Percentiles rank a stretch among this genome's conserved stretches.
These are phyloP conservation scores for Amauroascus verrucosus DNA, from an alignment of 2,329 filamentous ascomycete genomes.

Conservation along the genomic window DNA sequence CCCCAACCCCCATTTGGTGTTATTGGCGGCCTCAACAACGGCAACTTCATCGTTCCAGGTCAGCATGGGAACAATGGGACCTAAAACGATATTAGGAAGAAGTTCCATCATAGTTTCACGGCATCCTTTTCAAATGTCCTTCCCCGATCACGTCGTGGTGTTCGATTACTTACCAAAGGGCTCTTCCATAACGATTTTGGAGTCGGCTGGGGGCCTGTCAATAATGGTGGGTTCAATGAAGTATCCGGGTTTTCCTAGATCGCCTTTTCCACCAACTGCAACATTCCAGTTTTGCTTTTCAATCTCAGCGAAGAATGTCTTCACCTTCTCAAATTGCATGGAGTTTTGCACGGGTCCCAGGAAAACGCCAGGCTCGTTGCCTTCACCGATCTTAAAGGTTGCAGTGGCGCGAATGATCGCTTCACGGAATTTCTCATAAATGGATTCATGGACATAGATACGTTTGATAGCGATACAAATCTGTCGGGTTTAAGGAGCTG, in stretches of 20 bases:
- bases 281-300: constrained; percentile 45
- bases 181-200: constrained; percentile 49
- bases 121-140: neutral
- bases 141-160: neutral
- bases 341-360: constrained; percentile 55
- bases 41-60: constrained; percentile 53
- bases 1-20: constrained; percentile 44
- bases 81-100: constrained; percentile 20
- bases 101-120: neutral
- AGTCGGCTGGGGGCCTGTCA: constrained; percentile 46
- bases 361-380: constrained; percentile 36
- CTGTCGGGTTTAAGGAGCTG: constrained; percentile 21
- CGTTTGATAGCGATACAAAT: constrained; percentile 50
- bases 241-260: constrained; percentile 37
- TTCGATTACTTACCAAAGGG: constrained; percentile 43
- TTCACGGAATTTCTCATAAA: constrained; percentile 48
- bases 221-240: constrained; percentile 52
- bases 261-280: constrained; percentile 40
- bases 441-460: constrained; percentile 50
- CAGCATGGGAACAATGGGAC: constrained; percentile 54
- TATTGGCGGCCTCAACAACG: constrained; percentile 48
- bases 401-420: constrained; percentile 40
- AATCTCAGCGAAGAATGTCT: constrained; percentile 47
- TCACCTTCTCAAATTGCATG: constrained; percentile 54
- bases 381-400: constrained; percentile 30